Evolutionary conservation across 169 alveolate species (phyloP), one percentile per base, ranked within the genome.

Genomic region (Cryptosporidium canis): DNA sequence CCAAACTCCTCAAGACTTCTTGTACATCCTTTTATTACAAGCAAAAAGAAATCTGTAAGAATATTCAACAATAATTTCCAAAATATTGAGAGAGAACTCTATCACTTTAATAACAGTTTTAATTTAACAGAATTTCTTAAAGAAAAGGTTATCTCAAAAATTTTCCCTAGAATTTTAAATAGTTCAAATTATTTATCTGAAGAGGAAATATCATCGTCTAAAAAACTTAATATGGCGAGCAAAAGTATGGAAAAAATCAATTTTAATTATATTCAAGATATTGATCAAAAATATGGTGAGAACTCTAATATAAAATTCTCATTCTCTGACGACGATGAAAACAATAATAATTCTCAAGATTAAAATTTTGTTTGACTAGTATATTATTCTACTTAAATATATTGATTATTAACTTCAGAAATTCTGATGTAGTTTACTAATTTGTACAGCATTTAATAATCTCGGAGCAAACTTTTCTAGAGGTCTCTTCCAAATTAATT

Each of bases 401-500:
- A n/a, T n/a, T n/a, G n/a, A n/a, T n/a, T n/a, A n/a, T n/a, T 44
- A 9, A 11, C 3, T 45, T 61, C 44, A 77, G 24, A 43, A 77
- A 35, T 77, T 61, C 39, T 61, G 70, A 31, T 77, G 87, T 27
- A 77, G 14, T 77, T 77, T 77, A 35, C 87, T 77, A 55, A 77
- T 77, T 58, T 77, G 87, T 4, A 77, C 87, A 3, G 87, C 87
- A 58, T 77, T 77, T 48, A 77, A 24, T 27, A 77, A 45, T 55
- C 87, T 77, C 21, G 87, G 87, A 77, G 87, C 87, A 63, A 77
- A 77, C 41, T 45, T 55, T 18, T 77, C 87, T 16, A 77, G 44
- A 5, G 87, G 87, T n/a, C 87, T 77, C 37, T 77, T 55, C 87
- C 87, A 77, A 14, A 77, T 58, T 27, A 77, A 58, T 35, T 77